Evolutionary conservation across 306 rosid species (phyloP), one percentile per base, ranked within the genome.

Genomic region (Carpinus fangiana): DNA sequence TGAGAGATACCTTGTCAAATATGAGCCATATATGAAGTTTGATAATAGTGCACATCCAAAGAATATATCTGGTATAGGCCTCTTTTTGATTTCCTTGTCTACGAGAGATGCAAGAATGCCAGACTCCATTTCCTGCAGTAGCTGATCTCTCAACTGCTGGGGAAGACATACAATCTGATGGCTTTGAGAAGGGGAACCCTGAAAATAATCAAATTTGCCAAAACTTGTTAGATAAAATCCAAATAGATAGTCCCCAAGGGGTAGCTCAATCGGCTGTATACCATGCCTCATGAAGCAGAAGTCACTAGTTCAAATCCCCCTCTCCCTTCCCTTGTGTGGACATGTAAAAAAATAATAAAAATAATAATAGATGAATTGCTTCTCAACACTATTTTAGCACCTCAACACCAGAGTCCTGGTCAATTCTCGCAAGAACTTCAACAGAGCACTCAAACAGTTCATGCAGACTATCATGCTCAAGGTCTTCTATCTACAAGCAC

Each of bases 41-140:
- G 92, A 87, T 73, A 89, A 72, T 74, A 94, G 77, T 82, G 97
- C 89, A 82, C 97, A 92, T 45, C 60, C 60, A 60, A 88, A 87
- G 87, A 94, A 89, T 68, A 87, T 52, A 82, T 88, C 87, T 48
- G 93, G 79, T n/a, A 90, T 77, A 66, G 82, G 84, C 64, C 84
- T 80, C 77, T 82, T 76, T 10, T 82, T 82, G 21, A 76, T 89
- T 79, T 90, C 90, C 77, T 87, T 81, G 65, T 87, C 90, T 36
- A 65, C 87, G 74, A 88, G 73, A 75, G 83, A 79, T 79, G 87
- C 92, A 83, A 86, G 88, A 84, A 92, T 79, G 73, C 80, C 66
- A 20, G 82, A 82, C 85, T 89, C 98, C 95, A 90, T 84, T 87
- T 94, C 94, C 80, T 68, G 84, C 83, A 92, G 78, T 41, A 92